Evolutionary conservation across 2,329 filamentous ascomycete species (phyloP), one percentile per base, ranked within the genome.

Genomic region (Cercospora beticola): DNA sequence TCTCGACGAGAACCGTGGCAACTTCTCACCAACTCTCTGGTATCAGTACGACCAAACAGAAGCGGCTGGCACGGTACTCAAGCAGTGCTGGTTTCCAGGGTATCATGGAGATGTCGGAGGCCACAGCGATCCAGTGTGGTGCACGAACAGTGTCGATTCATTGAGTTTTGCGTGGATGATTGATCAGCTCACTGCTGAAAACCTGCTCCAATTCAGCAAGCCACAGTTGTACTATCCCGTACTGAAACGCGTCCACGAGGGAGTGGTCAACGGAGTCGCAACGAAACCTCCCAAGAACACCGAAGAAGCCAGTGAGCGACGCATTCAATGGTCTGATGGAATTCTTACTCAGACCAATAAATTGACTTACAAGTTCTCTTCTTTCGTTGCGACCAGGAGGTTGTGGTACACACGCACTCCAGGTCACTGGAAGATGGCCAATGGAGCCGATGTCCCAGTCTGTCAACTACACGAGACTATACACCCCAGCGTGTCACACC

Each of bases 51-150:
- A 71, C n/a, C 67, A 63, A 12, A 72, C 70, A 36, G 43, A 58
- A 16, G 28, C 28, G 6, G 67, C 63, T n/a, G 62, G 68, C n/a
- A 74, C 73, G 2, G 73, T 77, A n/a, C 72, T 86, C 43, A 78
- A 79, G 6, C 84, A 86, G 72, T 82, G 83, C 6, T 86, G 84
- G 84, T 86, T 86, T 62, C 84, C 84, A 0, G 84, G 85, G 5
- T 81, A 80, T 49, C 85, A 86, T 71, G 79, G 81, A 8, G 83
- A 86, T 61, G 76, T 85, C 1, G 84, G 84, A 4, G 84, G 84
- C n/a, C 82, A 69, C 40, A 65, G 83, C 0, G 72, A 74, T 26
- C 65, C 72, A 5, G 70, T 70, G 9, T 70, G 65, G 7, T 68
- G 67, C 9, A 70, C 67, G 1, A 71, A 72, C 49, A 68, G 74